phyloP scores from a whole-genome alignment of 78 protist genomes.

The Dictyostelium purpureum region DNA sequence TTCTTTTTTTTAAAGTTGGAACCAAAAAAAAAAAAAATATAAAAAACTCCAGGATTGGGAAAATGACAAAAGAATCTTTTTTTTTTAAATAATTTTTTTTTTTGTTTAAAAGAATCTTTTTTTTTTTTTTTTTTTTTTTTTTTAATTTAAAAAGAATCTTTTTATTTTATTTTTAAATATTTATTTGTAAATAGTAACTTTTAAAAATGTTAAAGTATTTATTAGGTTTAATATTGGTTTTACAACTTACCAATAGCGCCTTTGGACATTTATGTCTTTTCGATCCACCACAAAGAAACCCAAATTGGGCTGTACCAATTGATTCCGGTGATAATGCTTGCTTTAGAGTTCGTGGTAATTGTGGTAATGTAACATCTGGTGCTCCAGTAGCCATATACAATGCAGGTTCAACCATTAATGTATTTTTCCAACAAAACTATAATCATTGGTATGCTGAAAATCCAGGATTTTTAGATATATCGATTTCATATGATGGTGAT shows the following conservation, averaged over 20 bases:
- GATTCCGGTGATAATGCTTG: slow-evolving; percentile 7
- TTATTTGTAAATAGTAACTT: too few relatives aligned
- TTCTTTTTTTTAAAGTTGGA: too few relatives aligned
- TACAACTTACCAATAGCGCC: too few relatives aligned
- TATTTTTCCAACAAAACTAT: slow-evolving; percentile 38
- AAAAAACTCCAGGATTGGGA: too few relatives aligned
- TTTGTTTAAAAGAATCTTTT: too few relatives aligned
- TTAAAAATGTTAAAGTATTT: too few relatives aligned
- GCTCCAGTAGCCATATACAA: neutral
- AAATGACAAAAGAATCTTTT: too few relatives aligned
- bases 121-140: too few relatives aligned
- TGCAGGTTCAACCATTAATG: neutral
- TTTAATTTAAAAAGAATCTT: too few relatives aligned
- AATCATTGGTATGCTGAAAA: slow-evolving; percentile 11
- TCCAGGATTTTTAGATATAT: slow-evolving; percentile 19
- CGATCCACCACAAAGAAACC: slow-evolving; percentile 24
- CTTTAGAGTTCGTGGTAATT: neutral
- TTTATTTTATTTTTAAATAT: neutral
- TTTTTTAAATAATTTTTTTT: too few relatives aligned
- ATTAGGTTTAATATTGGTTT: too few relatives aligned
- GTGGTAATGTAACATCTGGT: slow-evolving; percentile 20
- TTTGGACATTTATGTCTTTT: slow-evolving; percentile 10
- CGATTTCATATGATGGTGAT: slow-evolving; percentile 28
- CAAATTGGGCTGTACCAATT: neutral
- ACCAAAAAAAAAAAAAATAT: too few relatives aligned